Evolutionary conservation across 148 eudicot genomes (phyloP), one percentile per base, ranked within the genome.

Genomic region (Dianthus caryophyllus): DNA sequence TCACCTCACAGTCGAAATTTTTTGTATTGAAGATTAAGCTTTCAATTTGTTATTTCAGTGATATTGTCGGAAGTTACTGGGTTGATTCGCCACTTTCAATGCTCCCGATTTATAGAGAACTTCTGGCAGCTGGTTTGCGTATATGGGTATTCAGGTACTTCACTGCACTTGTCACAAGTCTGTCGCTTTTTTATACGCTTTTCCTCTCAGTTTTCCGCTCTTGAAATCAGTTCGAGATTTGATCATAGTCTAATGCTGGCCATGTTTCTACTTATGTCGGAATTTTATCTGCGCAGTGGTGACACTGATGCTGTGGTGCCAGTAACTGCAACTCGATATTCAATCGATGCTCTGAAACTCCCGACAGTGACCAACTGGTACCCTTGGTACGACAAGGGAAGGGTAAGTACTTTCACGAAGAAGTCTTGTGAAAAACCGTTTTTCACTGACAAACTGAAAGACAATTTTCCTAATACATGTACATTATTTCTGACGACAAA

Each of bases 251-350:
- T 4, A 2, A 20, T 50, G 26, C 54, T n/a, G n/a, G n/a, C n/a
- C 7, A 18, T 14, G 20, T 26, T 14, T 26, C 60, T 5, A 27
- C 17, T 6, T 27, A 47, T 26, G 15, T 9, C 18, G 36, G 15
- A 25, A 49, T 26, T 41, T 41, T 31, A 22, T 71, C 46, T 67
- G 61, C 76, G 65, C 79, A 88, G 95, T 47, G 95, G 95, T 38
- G 90, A 88, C 72, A 82, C 95, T 55, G 95, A 88, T 80, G 79
- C 96, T 61, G 96, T 93, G 47, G 98, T 93, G 26, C 98, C 98
- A 13, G 22, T 89, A 51, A 87, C 98, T 61, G 94, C 98, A 69
- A 89, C 98, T 64, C 89, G 96, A 53, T 87, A 85, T 55, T 87
- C 96, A 27, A 80, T 89, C 17, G 84, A 89, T 55, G 95, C 98